These are phyloP conservation scores for Agaricus blazei DNA, from an alignment of 768 basidiomycete genomes.

Conservation along the genomic window DNA sequence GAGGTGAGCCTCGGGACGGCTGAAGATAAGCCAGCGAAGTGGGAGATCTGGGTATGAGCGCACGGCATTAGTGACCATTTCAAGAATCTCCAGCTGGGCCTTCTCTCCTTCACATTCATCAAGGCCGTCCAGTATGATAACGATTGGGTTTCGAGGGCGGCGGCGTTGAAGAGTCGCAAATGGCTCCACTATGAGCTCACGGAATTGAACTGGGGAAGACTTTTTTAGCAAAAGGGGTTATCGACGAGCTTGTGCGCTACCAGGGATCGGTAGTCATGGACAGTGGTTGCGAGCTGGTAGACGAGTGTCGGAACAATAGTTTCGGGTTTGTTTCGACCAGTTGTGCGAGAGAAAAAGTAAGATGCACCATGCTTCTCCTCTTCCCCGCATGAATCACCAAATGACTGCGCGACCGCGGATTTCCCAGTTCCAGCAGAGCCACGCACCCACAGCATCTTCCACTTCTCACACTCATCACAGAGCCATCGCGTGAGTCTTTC, in stretches of 20 bases:
- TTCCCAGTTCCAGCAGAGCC: conserved; percentile 8
- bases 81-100: neutral
- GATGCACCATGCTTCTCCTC: neutral
- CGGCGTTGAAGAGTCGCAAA: neutral
- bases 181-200: conserved; percentile 6
- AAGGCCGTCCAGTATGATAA: conserved; percentile 1
- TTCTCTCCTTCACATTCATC: conserved; percentile 5
- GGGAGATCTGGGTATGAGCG: neutral
- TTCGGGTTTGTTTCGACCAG: neutral
- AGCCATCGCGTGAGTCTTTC: neutral
- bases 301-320: neutral
- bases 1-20: conserved; percentile 1
- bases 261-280: neutral
- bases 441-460: neutral
- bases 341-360: conserved; percentile 1
- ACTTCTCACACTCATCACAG: neutral
- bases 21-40: conserved; percentile 1
- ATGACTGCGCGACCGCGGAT: conserved; percentile 4
- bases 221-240: neutral
- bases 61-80: neutral
- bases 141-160: neutral
- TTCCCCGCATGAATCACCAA: neutral
- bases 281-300: conserved; percentile 2
- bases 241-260: neutral
- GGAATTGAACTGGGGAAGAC: neutral